Percentiles rank a stretch among this genome's conserved stretches.
Evolutionary conservation across 805 yeast genomes (phyloP).

Genomic region (Candida nitratophila): DNA sequence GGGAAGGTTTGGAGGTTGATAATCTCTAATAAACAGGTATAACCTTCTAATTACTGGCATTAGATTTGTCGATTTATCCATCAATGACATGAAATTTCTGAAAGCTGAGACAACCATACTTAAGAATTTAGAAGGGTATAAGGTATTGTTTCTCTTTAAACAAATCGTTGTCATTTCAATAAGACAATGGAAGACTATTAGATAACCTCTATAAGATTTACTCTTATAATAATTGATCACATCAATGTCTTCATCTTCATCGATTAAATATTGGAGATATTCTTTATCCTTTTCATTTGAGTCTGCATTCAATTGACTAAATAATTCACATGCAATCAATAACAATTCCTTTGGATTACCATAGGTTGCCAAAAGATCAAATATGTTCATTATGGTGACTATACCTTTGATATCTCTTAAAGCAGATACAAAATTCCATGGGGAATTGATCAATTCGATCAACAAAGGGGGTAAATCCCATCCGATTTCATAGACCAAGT

Average conservation of each 20-base stretch:
- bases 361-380: conserved; percentile 53
- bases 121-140: conserved; percentile 74
- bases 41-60: conserved; percentile 52
- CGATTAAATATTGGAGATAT: conserved; percentile 4
- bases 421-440: conserved; percentile 25
- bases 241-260: conserved; percentile 9
- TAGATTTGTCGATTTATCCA: conserved; percentile 25
- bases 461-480: conserved; percentile 86
- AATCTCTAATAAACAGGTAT: conserved; percentile 56
- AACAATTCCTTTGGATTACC: conserved; percentile 83
- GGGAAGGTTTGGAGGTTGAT: conserved; percentile 39
- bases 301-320: conserved; percentile 28
- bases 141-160: conserved; percentile 54
- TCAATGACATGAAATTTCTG: conserved; percentile 41
- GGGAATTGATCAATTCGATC: conserved; percentile 41
- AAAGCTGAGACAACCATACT: conserved; percentile 59
- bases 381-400: conserved; percentile 35
- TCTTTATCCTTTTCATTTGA: conserved; percentile 4
- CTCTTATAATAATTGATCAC: conserved; percentile 2
- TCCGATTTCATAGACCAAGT: conserved; percentile 61
- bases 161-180: conserved; percentile 58
- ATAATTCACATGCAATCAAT: conserved; percentile 60
- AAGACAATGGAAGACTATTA: conserved; percentile 56
- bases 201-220: conserved; percentile 28
- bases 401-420: conserved; percentile 34